Conservation (phyloP, 2,329 filamentous ascomycete species). For the Hymenoscyphus salicellus region DNA sequence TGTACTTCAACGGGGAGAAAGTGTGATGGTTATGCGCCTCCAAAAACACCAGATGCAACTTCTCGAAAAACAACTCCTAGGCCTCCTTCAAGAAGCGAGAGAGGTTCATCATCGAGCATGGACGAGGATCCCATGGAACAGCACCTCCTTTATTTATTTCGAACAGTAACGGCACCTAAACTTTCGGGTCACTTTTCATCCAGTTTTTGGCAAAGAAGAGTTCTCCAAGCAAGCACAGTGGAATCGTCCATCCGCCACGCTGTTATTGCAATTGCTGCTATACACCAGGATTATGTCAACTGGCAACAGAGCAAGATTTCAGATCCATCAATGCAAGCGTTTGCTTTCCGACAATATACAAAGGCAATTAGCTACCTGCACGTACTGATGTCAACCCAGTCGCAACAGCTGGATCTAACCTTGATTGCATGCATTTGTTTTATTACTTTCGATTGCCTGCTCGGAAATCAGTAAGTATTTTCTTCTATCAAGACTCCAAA, state of each 20-base stretch:
- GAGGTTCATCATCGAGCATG: conserved; percentile 9
- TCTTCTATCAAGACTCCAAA: not conserved
- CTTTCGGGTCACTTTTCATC: conserved; percentile 27
- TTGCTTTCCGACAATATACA: conserved; percentile 59
- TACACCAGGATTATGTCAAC: conserved; percentile 30
- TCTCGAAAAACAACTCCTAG: conserved; percentile 4
- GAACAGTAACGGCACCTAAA: conserved; percentile 25
- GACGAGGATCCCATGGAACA: conserved; percentile 26
- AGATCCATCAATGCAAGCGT: conserved; percentile 30
- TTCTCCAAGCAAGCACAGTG: conserved; percentile 24
- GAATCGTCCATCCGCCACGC: conserved; percentile 32
- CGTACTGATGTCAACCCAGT: conserved; percentile 27
- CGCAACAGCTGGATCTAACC: conserved; percentile 36
- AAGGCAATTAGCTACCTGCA: conserved; percentile 46
- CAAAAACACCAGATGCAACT: conserved; percentile 13
- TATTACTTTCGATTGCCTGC: conserved; percentile 56
- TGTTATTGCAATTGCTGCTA: conserved; percentile 32
- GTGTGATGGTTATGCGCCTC: conserved; percentile 33
- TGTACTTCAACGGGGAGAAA: conserved; percentile 33
- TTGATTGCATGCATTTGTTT: conserved; percentile 63
- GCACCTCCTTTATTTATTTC: conserved; percentile 28
- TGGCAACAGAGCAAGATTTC: conserved; percentile 47
- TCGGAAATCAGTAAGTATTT: conserved; percentile 28
- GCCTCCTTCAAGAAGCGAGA: conserved; percentile 4
- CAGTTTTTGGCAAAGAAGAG: conserved; percentile 31